Conservation (phyloP, 495 filamentous ascomycete genomes). For the Apodospora peruviana region DNA sequence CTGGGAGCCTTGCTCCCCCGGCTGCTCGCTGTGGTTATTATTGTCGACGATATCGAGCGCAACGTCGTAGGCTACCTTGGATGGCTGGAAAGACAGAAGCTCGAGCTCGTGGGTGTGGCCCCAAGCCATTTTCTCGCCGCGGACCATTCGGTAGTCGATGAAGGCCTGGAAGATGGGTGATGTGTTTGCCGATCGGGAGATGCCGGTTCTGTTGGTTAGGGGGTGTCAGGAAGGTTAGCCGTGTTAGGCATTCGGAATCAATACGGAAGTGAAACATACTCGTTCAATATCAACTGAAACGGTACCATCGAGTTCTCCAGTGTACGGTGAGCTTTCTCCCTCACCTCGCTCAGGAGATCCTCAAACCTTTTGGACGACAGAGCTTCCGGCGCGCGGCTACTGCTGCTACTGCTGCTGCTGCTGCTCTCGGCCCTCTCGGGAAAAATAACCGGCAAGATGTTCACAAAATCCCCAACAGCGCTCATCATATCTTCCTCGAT, state of each 20-base stretch:
- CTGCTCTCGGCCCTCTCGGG: not conserved
- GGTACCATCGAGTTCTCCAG: not conserved
- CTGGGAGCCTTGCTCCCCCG: slow-evolving; percentile 5
- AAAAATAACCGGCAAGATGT: slow-evolving; percentile 43
- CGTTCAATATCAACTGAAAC: not conserved
- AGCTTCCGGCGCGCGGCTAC: not conserved
- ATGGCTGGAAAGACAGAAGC: not conserved
- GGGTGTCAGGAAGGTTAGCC: slow-evolving; percentile 19
- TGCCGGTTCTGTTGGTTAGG: slow-evolving; percentile 26
- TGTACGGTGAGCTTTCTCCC: not conserved
- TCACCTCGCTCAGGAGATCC: not conserved
- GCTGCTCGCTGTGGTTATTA: not conserved
- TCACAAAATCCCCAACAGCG: slow-evolving; percentile 41
- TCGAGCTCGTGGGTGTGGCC: slow-evolving; percentile 3
- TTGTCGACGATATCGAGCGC: slow-evolving; percentile 14
- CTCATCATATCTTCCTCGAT: slow-evolving; percentile 11
- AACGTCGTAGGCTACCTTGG: slow-evolving; percentile 18
- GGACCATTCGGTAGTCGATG: slow-evolving; percentile 28
- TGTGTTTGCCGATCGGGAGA: slow-evolving; percentile 10
- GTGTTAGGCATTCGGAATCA: slow-evolving; percentile 14
- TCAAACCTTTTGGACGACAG: too few relatives aligned
- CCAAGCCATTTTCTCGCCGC: slow-evolving; percentile 5
- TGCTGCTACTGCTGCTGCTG: not conserved
- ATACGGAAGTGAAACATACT: slow-evolving; percentile 8
- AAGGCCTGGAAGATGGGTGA: slow-evolving; percentile 34